Percentiles rank a stretch among this genome's conserved stretches.
These are phyloP conservation scores for Diutina scorzettiae DNA, from an alignment of 1,139 yeast species.

Conservation along the genomic window DNA sequence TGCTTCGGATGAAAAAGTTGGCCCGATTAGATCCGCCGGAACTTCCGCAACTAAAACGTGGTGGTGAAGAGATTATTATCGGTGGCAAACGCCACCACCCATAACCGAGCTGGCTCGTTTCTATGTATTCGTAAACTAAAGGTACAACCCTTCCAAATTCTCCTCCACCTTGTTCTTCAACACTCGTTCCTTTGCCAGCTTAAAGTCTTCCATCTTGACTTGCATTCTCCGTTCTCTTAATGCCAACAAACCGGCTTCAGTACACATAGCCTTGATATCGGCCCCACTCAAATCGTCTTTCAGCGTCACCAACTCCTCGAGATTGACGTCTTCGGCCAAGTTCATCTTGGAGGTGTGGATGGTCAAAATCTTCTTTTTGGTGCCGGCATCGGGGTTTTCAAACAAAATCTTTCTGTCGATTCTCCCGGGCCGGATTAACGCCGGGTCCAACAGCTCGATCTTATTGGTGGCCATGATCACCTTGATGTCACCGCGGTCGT, in stretches of 20 bases:
- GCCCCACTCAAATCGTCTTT: constrained; percentile 98
- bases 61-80: too few relatives aligned
- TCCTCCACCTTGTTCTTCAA: constrained; percentile 97
- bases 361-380: constrained; percentile 84
- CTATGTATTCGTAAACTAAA: constrained; percentile 40
- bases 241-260: constrained; percentile 95
- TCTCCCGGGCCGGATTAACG: constrained; percentile 96
- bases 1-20: constrained; percentile 16
- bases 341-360: constrained; percentile 96
- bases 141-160: constrained; percentile 87
- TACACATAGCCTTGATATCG: constrained; percentile 95
- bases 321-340: constrained; percentile 73
- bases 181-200: constrained; percentile 91
- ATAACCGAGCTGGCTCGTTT: too few relatives aligned
- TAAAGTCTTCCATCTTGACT: constrained; percentile 91
- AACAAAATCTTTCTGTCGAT: constrained; percentile 94
- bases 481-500: constrained; percentile 95
- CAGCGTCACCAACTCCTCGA: constrained; percentile 80
- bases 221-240: constrained; percentile 97
- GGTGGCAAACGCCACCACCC: too few relatives aligned
- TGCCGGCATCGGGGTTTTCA: constrained; percentile 89
- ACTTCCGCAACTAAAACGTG: too few relatives aligned
- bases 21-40: not conserved
- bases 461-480: constrained; percentile 98
- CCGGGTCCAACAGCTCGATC: constrained; percentile 93